Evolutionary conservation across 208 protist genomes (phyloP), one percentile per base, ranked within the genome.

Genomic region (Acanthamoeba castellanii): DNA sequence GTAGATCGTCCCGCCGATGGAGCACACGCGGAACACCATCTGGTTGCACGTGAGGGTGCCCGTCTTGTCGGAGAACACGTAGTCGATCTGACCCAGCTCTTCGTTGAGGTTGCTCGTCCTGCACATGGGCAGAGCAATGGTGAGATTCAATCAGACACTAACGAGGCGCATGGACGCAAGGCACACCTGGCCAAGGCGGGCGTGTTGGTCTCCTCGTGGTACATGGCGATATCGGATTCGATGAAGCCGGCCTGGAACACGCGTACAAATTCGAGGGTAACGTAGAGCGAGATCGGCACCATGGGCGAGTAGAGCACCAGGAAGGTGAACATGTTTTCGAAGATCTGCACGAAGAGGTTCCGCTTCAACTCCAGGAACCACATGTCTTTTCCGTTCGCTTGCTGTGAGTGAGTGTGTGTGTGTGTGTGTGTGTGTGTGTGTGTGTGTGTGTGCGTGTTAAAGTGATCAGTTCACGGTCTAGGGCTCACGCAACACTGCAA

Each of bases 61-160:
- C 20, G 98, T 99, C 95, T 99, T 99, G 94, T 99, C 98, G 27
- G 94, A 96, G 89, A 99, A 99, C 27, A 99, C 61, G 94, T 98
- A 98, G 87, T 97, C 59, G 57, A 98, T 96, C 92, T 98, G 97
- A 25, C 97, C 98, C 8, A 98, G 95, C 74, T 98, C 96, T 85
- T 98, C 98, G 92, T 98, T 98, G 25, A 98, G 94, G 84, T 98
- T 98, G 52, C 96, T 96, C n/a, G 97, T 98, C 61, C 96, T 88
- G 61, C 25, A 68, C 4, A 68, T 4, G 2, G 70, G 27, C 3
- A 16, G 0, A 20, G 70, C 74, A 7, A 94, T 57, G 5, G 84
- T 50, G 30, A 76, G 68, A 8, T 94, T 42, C 25, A 50, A 5
- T 16, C 52, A 47, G 8, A 81, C 11, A 32, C 27, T 20, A 37